phyloP scores from a whole-genome alignment of 441 rosid species.

The Kokia cookei region DNA sequence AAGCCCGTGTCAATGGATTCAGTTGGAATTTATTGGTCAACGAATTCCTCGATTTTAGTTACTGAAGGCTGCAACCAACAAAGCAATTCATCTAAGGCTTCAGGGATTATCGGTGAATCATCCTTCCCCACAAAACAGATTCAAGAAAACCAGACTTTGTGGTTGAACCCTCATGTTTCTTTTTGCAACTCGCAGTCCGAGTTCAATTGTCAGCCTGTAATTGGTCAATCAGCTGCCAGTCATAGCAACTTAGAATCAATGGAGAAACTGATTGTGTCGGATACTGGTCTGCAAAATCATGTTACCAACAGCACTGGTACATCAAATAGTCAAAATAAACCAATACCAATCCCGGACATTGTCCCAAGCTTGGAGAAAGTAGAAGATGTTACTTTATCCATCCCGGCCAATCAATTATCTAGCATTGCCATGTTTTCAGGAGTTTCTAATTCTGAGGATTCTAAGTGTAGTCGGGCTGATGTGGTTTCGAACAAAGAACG shows the following conservation, averaged over 20 bases:
- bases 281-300: slow-evolving; percentile 17
- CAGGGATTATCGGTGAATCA: slow-evolving; percentile 30
- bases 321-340: slow-evolving; percentile 7
- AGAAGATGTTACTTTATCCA: slow-evolving; percentile 16
- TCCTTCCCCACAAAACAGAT: slow-evolving; percentile 25
- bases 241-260: slow-evolving; percentile 24
- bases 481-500: slow-evolving; percentile 21
- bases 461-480: slow-evolving; percentile 15
- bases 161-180: slow-evolving; percentile 45
- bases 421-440: slow-evolving; percentile 19
- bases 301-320: slow-evolving; percentile 7
- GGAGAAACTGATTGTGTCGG: slow-evolving; percentile 35
- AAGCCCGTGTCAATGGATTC: slow-evolving; percentile 25
- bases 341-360: slow-evolving; percentile 11
- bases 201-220: slow-evolving; percentile 22
- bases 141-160: slow-evolving; percentile 32
- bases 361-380: slow-evolving; percentile 11
- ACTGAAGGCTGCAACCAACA: slow-evolving; percentile 32
- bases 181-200: slow-evolving; percentile 20
- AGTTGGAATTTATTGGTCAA: slow-evolving; percentile 28
- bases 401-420: slow-evolving; percentile 18
- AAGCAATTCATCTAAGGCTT: slow-evolving; percentile 28
- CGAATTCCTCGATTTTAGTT: slow-evolving; percentile 22
- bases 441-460: slow-evolving; percentile 13
- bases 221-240: slow-evolving; percentile 17